A percentile compares a stretch with the other conserved stretches of the same genome.
Evolutionary conservation across 495 filamentous ascomycete species (phyloP).

Genomic region (Xylaria bambusicola): DNA sequence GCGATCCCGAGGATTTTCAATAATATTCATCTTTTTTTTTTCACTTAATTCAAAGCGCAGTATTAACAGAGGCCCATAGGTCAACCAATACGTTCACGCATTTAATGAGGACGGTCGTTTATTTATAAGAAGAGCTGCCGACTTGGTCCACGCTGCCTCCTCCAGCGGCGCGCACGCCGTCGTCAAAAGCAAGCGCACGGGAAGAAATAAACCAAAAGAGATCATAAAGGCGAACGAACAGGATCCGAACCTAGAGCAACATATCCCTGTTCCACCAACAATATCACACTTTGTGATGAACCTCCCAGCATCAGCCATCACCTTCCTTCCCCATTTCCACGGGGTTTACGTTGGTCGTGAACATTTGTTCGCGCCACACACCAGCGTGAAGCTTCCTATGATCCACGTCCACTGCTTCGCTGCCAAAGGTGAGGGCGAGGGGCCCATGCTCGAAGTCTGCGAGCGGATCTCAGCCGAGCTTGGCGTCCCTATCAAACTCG

Average conservation of each 20-base stretch:
- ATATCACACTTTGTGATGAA: constrained; percentile 97
- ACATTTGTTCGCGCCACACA: constrained; percentile 63
- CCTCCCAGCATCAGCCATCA: constrained; percentile 83
- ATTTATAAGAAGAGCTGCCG: constrained; percentile 74
- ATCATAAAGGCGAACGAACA: constrained; percentile 1
- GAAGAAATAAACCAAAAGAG: background rate
- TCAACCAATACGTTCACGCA: constrained; percentile 69
- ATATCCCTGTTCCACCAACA: constrained; percentile 60
- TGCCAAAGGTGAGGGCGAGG: constrained; percentile 70
- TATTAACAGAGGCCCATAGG: constrained; percentile 43
- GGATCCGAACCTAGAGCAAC: constrained; percentile 30
- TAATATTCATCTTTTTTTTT: too few relatives aligned
- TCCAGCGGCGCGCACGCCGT: constrained; percentile 49
- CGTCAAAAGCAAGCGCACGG: constrained; percentile 37
- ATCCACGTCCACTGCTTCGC: constrained; percentile 92
- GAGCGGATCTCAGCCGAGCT: constrained; percentile 64
- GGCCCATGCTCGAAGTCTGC: constrained; percentile 61
- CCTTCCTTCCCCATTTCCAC: constrained; percentile 81
- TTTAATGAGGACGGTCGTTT: constrained; percentile 77
- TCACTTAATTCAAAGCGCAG: constrained; percentile 19
- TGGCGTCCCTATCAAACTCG: constrained; percentile 60
- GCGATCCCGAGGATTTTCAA: background rate
- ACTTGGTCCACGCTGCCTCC: constrained; percentile 57
- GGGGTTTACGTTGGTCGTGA: constrained; percentile 76
- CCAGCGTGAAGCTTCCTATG: constrained; percentile 64